Conservation (phyloP, 768 basidiomycete genomes). For the Atractiella rhizophila region DNA sequence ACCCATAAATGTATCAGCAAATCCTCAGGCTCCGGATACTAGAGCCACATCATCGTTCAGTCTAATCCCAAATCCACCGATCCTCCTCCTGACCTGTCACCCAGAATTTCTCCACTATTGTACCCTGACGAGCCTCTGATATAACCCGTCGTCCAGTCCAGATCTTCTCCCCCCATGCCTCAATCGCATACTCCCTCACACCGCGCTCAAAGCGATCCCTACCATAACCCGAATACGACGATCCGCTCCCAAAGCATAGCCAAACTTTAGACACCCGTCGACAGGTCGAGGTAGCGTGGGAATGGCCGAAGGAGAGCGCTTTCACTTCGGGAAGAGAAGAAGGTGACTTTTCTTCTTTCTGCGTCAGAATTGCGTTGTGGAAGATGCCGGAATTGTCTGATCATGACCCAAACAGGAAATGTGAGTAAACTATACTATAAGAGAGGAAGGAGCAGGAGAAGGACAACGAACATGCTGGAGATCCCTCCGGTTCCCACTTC, state of each 20-base stretch:
- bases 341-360: constrained; percentile 30
- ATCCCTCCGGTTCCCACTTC: constrained; percentile 10
- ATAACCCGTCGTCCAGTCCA: too few relatives aligned
- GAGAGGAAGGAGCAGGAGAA: too few relatives aligned
- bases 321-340: constrained; percentile 11
- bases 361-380: constrained; percentile 47
- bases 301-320: constrained; percentile 70
- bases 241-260: constrained; percentile 43
- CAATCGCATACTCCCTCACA: constrained; percentile 66
- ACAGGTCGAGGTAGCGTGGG: constrained; percentile 27
- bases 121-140: too few relatives aligned
- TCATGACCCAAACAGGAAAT: neutral
- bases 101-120: too few relatives aligned
- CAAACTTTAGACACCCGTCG: constrained; percentile 56
- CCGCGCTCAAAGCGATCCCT: constrained; percentile 53
- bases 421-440: too few relatives aligned
- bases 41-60: too few relatives aligned
- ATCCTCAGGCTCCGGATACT: too few relatives aligned
- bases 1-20: too few relatives aligned
- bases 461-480: constrained; percentile 9
- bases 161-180: constrained; percentile 76
- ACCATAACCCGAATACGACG: constrained; percentile 20
- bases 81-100: too few relatives aligned
- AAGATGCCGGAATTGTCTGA: constrained; percentile 49
- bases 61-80: too few relatives aligned